Conservation (phyloP, 2,329 filamentous ascomycete genomes). For the Pestalotiopsis sp. region DNA sequence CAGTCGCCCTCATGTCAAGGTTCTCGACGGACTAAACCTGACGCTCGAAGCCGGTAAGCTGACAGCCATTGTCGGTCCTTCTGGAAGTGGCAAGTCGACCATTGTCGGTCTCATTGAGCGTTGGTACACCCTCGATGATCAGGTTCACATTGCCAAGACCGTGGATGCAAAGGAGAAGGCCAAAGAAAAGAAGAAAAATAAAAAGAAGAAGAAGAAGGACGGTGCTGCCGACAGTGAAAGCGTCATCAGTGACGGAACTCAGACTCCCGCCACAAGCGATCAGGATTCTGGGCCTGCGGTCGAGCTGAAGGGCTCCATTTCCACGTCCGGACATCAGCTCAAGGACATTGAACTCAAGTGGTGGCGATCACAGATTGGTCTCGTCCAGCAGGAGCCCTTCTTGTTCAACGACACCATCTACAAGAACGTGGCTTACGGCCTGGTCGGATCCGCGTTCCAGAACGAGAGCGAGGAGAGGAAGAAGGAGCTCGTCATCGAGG, state of each 20-base stretch:
- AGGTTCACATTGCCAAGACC: conserved; percentile 54
- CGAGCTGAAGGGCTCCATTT: conserved; percentile 54
- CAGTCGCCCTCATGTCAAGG: conserved; percentile 63
- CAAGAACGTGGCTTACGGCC: conserved; percentile 64
- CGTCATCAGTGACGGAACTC: neutral
- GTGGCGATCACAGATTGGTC: conserved; percentile 64
- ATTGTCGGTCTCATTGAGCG: conserved; percentile 72
- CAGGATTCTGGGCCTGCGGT: conserved; percentile 46
- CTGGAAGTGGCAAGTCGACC: conserved; percentile 75
- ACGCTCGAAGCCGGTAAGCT: conserved; percentile 65
- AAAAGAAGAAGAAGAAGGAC: conserved; percentile 32
- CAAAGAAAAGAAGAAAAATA: conserved; percentile 35
- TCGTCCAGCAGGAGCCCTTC: conserved; percentile 71
- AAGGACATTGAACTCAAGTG: conserved; percentile 64
- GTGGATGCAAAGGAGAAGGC: conserved; percentile 49
- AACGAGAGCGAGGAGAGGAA: conserved; percentile 58
- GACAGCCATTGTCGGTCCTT: conserved; percentile 75
- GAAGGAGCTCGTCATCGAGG: conserved; percentile 61
- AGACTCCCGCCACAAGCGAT: neutral
- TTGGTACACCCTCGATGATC: conserved; percentile 68
- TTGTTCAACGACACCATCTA: conserved; percentile 69
- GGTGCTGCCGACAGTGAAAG: conserved; percentile 25
- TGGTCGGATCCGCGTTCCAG: conserved; percentile 57
- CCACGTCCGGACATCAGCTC: conserved; percentile 56
- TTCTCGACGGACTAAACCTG: conserved; percentile 63